phyloP scores from a whole-genome alignment of 2,329 filamentous ascomycete genomes.

The Ilyonectria robusta region DNA sequence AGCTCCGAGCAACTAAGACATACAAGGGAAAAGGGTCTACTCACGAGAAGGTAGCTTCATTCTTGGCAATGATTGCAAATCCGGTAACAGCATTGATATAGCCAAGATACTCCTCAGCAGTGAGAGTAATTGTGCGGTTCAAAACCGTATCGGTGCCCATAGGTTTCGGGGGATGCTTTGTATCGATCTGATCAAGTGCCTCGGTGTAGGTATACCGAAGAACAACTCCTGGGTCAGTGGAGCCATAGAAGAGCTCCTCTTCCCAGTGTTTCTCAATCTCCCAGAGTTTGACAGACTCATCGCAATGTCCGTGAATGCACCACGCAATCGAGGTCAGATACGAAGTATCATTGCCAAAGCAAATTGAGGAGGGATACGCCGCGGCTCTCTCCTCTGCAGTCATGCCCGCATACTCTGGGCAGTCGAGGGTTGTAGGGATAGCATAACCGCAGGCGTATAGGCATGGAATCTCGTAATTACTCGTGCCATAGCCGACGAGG shows the following conservation, averaged over 20 bases:
- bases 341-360: slow-evolving; percentile 29
- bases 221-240: slow-evolving; percentile 11
- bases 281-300: slow-evolving; percentile 7
- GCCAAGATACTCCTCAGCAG: slow-evolving; percentile 17
- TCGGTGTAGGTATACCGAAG: slow-evolving; percentile 33
- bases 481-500: slow-evolving; percentile 40
- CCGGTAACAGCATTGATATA: slow-evolving; percentile 31
- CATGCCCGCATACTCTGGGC: slow-evolving; percentile 41
- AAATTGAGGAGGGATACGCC: slow-evolving; percentile 33
- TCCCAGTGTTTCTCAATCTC: slow-evolving; percentile 40
- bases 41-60: slow-evolving; percentile 42
- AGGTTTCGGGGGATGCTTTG: slow-evolving; percentile 14
- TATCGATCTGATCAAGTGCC: slow-evolving; percentile 33
- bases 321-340: slow-evolving; percentile 43
- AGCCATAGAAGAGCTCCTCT: slow-evolving; percentile 30
- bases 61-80: slow-evolving; percentile 13
- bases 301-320: slow-evolving; percentile 35
- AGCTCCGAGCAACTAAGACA: background rate
- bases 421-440: slow-evolving; percentile 33
- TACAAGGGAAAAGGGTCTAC: background rate
- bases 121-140: slow-evolving; percentile 37
- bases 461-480: slow-evolving; percentile 26
- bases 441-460: slow-evolving; percentile 35
- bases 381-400: slow-evolving; percentile 34
- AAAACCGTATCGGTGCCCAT: background rate